Conservation (phyloP, 1,284 basidiomycete genomes). For the Chalciporus sp. region DNA sequence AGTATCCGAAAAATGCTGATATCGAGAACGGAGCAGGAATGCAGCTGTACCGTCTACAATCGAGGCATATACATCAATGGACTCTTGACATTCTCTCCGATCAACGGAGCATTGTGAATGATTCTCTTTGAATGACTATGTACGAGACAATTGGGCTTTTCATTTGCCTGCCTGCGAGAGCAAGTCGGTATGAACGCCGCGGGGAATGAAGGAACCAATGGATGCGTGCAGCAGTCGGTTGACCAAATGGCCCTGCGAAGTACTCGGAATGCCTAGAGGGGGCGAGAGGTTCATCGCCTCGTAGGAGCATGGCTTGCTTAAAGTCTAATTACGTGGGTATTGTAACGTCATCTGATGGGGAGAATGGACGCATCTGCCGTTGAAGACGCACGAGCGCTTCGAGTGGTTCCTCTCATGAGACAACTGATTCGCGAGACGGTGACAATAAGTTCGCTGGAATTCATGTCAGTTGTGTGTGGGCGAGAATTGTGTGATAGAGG, state of each 20-base stretch:
- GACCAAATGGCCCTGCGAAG: constrained; percentile 13
- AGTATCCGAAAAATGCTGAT: constrained; percentile 6
- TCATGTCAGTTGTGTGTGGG: constrained; percentile 18
- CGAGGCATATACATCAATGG: constrained; percentile 11
- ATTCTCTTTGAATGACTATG: constrained; percentile 9
- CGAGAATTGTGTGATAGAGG: constrained; percentile 20
- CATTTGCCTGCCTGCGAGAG: constrained; percentile 15
- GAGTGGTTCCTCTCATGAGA: constrained; percentile 13
- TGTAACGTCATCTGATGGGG: constrained; percentile 36
- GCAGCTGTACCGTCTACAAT: not conserved
- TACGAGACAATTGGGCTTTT: constrained; percentile 12
- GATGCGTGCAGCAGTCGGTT: constrained; percentile 25
- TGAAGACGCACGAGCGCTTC: constrained; percentile 13
- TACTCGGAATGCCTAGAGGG: constrained; percentile 21
- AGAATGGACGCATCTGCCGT: constrained; percentile 16
- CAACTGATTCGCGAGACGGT: constrained; percentile 12
- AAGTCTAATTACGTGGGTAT: constrained; percentile 38
- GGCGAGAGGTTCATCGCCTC: constrained; percentile 19
- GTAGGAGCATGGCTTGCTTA: constrained; percentile 36
- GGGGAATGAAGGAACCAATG: constrained; percentile 26
- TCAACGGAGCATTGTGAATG: constrained; percentile 21
- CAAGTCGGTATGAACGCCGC: constrained; percentile 27
- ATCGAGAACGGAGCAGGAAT: constrained; percentile 19
- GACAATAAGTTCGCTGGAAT: constrained; percentile 13
- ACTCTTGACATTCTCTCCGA: constrained; percentile 20